Percentiles rank a stretch among this genome's conserved stretches.
phyloP scores from a whole-genome alignment of 805 yeast genomes.

The Candida hungchunana region DNA sequence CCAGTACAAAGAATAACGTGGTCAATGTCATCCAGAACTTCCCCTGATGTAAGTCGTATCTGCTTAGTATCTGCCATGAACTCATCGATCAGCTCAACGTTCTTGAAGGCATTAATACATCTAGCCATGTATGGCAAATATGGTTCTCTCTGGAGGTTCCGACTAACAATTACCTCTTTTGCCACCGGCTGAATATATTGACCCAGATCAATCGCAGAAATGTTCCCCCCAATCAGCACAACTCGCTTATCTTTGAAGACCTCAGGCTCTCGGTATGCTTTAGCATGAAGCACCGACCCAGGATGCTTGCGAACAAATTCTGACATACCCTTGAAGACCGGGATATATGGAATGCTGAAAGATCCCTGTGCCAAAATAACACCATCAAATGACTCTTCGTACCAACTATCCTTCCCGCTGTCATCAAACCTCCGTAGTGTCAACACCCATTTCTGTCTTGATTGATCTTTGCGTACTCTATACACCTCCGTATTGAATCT shows the following conservation, averaged over 20 bases:
- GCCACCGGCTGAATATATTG: slow-evolving; percentile 38
- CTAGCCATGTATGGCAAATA: slow-evolving; percentile 38
- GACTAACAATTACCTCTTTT: slow-evolving; percentile 52
- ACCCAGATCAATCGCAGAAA: slow-evolving; percentile 41
- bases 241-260: slow-evolving; percentile 38
- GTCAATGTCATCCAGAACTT: slow-evolving; percentile 32
- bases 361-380: slow-evolving; percentile 58
- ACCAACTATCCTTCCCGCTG: slow-evolving; percentile 33
- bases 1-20: slow-evolving; percentile 40
- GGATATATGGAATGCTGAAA: slow-evolving; percentile 51
- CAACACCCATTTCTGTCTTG: slow-evolving; percentile 34
- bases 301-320: slow-evolving; percentile 39
- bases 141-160: slow-evolving; percentile 64
- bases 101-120: slow-evolving; percentile 24
- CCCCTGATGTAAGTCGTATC: slow-evolving; percentile 31
- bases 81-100: slow-evolving; percentile 27
- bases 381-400: slow-evolving; percentile 47
- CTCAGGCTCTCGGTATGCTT: slow-evolving; percentile 40
- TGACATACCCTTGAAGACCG: slow-evolving; percentile 44
- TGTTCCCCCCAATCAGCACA: slow-evolving; percentile 40
- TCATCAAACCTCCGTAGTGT: slow-evolving; percentile 25
- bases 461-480: slow-evolving; percentile 27
- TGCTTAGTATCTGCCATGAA: slow-evolving; percentile 27
- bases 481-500: slow-evolving; percentile 40
- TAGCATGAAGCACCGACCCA: slow-evolving; percentile 46